phyloP scores from a whole-genome alignment of 495 filamentous ascomycete species.

The Trypethelium eluteriae region DNA sequence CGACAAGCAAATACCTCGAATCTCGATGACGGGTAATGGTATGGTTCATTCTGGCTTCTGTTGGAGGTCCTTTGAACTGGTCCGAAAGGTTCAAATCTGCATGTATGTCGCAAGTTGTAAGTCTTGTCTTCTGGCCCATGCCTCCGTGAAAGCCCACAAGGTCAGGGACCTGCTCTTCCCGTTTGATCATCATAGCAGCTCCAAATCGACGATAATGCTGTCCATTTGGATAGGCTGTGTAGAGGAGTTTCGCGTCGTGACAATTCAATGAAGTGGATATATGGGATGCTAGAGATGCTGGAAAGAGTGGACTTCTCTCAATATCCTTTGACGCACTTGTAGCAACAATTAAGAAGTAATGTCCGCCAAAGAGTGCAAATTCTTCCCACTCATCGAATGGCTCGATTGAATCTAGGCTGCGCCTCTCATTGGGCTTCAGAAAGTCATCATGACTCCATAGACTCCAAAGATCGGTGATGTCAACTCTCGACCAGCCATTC shows the following conservation, averaged over 20 bases:
- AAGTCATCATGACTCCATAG: constrained; percentile 65
- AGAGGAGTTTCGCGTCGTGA: background rate
- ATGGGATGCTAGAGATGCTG: background rate
- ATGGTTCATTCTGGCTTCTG: constrained; percentile 63
- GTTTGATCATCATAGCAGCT: constrained; percentile 37
- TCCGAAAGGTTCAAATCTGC: constrained; percentile 23
- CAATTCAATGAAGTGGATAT: background rate
- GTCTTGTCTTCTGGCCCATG: constrained; percentile 40
- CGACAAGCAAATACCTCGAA: constrained; percentile 55
- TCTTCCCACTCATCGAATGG: constrained; percentile 97
- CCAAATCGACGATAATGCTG: constrained; percentile 37
- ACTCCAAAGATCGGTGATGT: constrained; percentile 63
- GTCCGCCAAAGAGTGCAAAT: constrained; percentile 74
- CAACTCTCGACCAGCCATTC: constrained; percentile 56
- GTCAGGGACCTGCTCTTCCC: constrained; percentile 18
- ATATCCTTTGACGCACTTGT: constrained; percentile 18
- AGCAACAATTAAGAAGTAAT: constrained; percentile 78
- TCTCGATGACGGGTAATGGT: constrained; percentile 52
- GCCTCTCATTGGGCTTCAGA: constrained; percentile 48
- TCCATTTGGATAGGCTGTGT: constrained; percentile 1
- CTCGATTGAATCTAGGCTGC: constrained; percentile 57
- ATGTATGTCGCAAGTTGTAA: constrained; percentile 56
- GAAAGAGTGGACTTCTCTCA: background rate
- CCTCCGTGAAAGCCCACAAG: constrained; percentile 47
- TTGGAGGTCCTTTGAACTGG: constrained; percentile 30